phyloP scores from a whole-genome alignment of 1,139 yeast genomes.

The Eremothecium sinecaudum region DNA sequence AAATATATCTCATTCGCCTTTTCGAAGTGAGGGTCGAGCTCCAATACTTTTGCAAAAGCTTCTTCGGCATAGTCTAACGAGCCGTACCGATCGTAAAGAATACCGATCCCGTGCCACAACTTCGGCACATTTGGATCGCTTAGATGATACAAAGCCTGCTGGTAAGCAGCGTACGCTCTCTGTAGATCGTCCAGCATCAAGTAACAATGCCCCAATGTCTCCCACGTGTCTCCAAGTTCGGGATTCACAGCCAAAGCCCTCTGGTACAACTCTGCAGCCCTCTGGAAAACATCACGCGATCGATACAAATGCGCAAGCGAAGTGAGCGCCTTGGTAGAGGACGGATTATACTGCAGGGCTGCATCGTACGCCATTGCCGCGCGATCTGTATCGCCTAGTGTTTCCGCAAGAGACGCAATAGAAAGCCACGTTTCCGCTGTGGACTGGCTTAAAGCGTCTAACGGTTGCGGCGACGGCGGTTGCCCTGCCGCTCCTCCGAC shows the following conservation, averaged over 20 bases:
- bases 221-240: slow-evolving; percentile 96
- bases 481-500: slow-evolving; percentile 5
- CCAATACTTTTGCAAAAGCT: slow-evolving; percentile 91
- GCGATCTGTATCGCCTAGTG: slow-evolving; percentile 79
- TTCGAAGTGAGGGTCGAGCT: slow-evolving; percentile 90
- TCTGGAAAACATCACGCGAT: slow-evolving; percentile 78
- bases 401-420: slow-evolving; percentile 82
- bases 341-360: slow-evolving; percentile 81
- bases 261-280: slow-evolving; percentile 90
- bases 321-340: slow-evolving; percentile 74
- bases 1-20: slow-evolving; percentile 94
- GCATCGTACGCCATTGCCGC: slow-evolving; percentile 85
- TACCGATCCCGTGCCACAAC: slow-evolving; percentile 97
- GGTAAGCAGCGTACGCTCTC: slow-evolving; percentile 92
- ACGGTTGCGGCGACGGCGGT: slow-evolving; percentile 13
- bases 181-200: slow-evolving; percentile 93
- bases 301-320: slow-evolving; percentile 84
- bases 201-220: slow-evolving; percentile 91
- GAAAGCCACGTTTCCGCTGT: slow-evolving; percentile 92
- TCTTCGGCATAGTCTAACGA: slow-evolving; percentile 95
- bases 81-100: slow-evolving; percentile 89
- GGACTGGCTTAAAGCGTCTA: slow-evolving; percentile 44
- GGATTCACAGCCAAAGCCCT: slow-evolving; percentile 74
- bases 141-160: slow-evolving; percentile 83
- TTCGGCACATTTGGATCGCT: slow-evolving; percentile 94